Conservation (phyloP, 31 red algal genomes). For the Endocladia muricata region DNA sequence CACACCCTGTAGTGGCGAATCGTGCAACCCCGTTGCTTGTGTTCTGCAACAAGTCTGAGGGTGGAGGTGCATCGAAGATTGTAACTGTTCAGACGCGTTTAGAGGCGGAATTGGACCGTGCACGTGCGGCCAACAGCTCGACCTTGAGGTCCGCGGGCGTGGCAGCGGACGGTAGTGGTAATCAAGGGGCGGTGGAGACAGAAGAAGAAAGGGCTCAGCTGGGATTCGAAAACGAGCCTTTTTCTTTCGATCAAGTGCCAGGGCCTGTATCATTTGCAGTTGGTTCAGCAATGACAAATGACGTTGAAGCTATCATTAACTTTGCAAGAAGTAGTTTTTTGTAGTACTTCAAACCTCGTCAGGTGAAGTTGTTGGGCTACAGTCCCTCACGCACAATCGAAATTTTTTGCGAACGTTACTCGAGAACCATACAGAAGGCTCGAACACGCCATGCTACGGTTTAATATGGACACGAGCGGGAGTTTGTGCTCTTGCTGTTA, state of each 20-base stretch:
- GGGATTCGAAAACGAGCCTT: slow-evolving; percentile 64
- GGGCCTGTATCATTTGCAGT: slow-evolving; percentile 39
- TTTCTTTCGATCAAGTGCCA: slow-evolving; percentile 64
- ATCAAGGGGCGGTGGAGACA: slow-evolving; percentile 1
- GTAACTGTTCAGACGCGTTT: slow-evolving; percentile 50
- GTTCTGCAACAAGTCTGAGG: slow-evolving; percentile 72
- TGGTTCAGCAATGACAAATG: slow-evolving; percentile 36
- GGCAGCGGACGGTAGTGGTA: neutral
- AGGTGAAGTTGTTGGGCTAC: too few relatives aligned
- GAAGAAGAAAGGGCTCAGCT: slow-evolving; percentile 58
- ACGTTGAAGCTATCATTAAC: slow-evolving; percentile 37
- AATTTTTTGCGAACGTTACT: too few relatives aligned
- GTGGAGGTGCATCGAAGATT: slow-evolving; percentile 8
- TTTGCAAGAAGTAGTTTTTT: slow-evolving; percentile 50
- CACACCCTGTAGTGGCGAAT: slow-evolving; percentile 33
- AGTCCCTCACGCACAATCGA: too few relatives aligned
- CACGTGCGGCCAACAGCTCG: slow-evolving; percentile 24
- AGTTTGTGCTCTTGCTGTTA: too few relatives aligned
- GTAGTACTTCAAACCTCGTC: neutral
- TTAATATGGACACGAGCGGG: too few relatives aligned
- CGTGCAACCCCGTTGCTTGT: slow-evolving; percentile 56
- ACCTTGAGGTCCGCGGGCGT: slow-evolving; percentile 30
- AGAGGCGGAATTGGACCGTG: slow-evolving; percentile 62
- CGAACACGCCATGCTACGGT: too few relatives aligned
- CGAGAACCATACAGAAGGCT: too few relatives aligned